Evolutionary conservation across 352 stramenopile genomes (phyloP), one percentile per base, ranked within the genome.

Genomic region (Globisporangium cederbergense): DNA sequence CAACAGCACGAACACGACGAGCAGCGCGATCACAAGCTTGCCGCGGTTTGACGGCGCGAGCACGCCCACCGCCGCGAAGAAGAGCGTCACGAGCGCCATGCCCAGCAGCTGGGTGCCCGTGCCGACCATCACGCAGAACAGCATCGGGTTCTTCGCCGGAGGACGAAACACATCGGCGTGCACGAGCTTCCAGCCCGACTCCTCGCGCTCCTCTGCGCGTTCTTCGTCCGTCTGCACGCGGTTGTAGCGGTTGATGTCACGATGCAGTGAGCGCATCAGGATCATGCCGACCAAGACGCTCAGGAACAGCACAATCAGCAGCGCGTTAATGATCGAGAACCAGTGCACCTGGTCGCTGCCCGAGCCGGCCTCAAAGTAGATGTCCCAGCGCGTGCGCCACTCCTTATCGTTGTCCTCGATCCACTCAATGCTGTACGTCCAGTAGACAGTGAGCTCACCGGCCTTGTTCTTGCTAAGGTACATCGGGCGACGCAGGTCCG

Each of bases 221-320:
- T 99, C 96, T 87, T 99, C 97, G 43, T 98, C 93, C 0, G 90
- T 98, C 14, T 89, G 87, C 20, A 98, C 77, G 55, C 93, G 90
- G 78, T 99, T 99, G 89, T 99, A 99, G 46, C 95, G 85, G 51
- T 77, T 93, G 67, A 99, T 98, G 84, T 99, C 98, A 47, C 97
- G 96, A 76, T 98, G 96, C 45, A 99, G 82, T 40, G 97, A 99
- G 56, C 97, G 93, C 63, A 99, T 91, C 62, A 99, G 81, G 75
- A 99, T 99, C 83, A 99, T 98, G 47, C 95, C 97, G 61, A 99
- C 98, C 94, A 99, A 99, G 28, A 95, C 96, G 34, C 95, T 98
- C 28, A 99, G 75, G 78, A 99, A 99, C 14, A 99, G 81, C 45
- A 99, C 97, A 71, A 99, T 99, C 70, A 99, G 91, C 42, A 99